Percentiles rank a stretch among this genome's conserved stretches.
phyloP scores from a whole-genome alignment of 2,329 filamentous ascomycete species.

The Rhinocladiella mackenziei region DNA sequence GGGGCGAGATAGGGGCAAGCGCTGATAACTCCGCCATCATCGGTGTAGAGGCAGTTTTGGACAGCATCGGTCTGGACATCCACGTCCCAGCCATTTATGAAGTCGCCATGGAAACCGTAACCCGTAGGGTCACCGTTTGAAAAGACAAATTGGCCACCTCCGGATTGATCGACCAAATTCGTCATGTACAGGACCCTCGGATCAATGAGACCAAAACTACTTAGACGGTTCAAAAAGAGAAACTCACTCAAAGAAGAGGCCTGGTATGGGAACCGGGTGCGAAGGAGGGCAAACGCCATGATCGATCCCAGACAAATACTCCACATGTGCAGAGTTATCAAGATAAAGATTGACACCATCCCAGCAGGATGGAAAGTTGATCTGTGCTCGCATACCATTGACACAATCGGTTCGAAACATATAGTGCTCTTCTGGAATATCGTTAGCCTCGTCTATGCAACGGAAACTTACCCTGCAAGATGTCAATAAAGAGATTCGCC shows the following conservation, averaged over 20 bases:
- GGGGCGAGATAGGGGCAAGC: constrained; percentile 51
- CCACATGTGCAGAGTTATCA: constrained; percentile 62
- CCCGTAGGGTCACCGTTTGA: constrained; percentile 49
- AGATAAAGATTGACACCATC: constrained; percentile 62
- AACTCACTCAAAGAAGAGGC: constrained; percentile 71
- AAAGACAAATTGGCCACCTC: constrained; percentile 55
- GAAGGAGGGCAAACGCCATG: constrained; percentile 69
- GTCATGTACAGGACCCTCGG: constrained; percentile 51
- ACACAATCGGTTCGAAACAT: constrained; percentile 71
- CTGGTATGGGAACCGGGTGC: constrained; percentile 65
- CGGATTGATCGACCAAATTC: constrained; percentile 38
- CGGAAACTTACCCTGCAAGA: constrained; percentile 68
- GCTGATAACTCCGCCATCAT: constrained; percentile 57
- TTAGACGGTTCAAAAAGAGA: not conserved
- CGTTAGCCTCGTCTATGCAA: constrained; percentile 64
- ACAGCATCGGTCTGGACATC: constrained; percentile 62
- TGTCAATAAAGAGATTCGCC: constrained; percentile 19
- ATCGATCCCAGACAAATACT: constrained; percentile 73
- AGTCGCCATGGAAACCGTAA: constrained; percentile 58
- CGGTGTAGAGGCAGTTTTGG: constrained; percentile 56
- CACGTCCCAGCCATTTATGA: constrained; percentile 69
- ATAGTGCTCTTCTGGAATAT: constrained; percentile 62
- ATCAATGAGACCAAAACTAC: constrained; percentile 31
- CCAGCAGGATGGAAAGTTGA: constrained; percentile 90
- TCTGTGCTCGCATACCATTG: constrained; percentile 74